A percentile compares a stretch with the other conserved stretches of the same genome.
phyloP scores from a whole-genome alignment of 495 filamentous ascomycete species.

The Thermochaetoides thermophila region DNA sequence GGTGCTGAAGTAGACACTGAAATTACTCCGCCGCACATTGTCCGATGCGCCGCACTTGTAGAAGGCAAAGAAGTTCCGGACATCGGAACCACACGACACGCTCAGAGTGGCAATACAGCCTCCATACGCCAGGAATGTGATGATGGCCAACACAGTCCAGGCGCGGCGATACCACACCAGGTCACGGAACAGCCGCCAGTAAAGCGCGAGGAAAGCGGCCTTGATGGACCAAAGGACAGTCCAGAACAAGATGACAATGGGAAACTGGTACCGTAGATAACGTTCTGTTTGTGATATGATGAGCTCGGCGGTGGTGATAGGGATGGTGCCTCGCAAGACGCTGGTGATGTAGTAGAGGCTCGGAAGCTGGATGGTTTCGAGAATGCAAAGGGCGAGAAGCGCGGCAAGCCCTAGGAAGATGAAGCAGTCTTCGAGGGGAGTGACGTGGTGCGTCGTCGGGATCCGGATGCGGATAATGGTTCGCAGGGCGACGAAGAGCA shows the following conservation, averaged over 20 bases:
- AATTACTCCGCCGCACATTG: constrained; percentile 21
- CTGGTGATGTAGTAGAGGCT: constrained; percentile 26
- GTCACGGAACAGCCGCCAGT: constrained; percentile 28
- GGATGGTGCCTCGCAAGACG: constrained; percentile 16
- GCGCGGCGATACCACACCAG: constrained; percentile 22
- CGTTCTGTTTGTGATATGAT: constrained; percentile 13
- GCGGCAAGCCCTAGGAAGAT: constrained; percentile 23
- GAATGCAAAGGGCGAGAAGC: constrained; percentile 23
- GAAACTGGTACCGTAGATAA: constrained; percentile 27
- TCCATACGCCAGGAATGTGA: constrained; percentile 23
- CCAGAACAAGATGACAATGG: constrained; percentile 35
- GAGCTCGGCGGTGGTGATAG: constrained; percentile 7
- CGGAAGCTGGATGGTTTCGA: constrained; percentile 32
- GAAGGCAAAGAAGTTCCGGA: constrained; percentile 28
- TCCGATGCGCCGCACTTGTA: constrained; percentile 11
- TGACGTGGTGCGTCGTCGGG: constrained; percentile 12
- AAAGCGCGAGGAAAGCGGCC: constrained; percentile 32
- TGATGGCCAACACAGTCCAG: constrained; percentile 24
- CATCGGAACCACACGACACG: constrained; percentile 23
- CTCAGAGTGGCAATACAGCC: constrained; percentile 26
- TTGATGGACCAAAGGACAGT: constrained; percentile 33
- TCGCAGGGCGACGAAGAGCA: constrained; percentile 25
- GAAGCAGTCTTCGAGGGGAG: constrained; percentile 27
- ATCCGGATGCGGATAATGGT: constrained; percentile 24
- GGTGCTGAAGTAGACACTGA: constrained; percentile 31